Evolutionary conservation across 108 stramenopile species (phyloP).

Genomic region (Pseudonitzschia pungens): DNA sequence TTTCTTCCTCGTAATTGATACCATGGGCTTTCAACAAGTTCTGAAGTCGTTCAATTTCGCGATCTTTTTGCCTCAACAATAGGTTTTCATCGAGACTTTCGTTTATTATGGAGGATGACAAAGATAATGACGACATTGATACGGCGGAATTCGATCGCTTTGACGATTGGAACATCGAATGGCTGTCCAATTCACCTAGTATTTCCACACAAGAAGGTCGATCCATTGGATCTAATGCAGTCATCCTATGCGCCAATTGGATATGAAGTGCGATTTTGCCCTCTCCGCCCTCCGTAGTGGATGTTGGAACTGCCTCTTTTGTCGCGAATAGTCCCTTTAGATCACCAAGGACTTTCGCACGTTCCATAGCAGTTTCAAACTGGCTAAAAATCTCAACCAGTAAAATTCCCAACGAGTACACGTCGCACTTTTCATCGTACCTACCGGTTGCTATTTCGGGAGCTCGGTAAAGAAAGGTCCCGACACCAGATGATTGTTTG

Average conservation of each 20-base stretch:
- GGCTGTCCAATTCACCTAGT: slow-evolving; percentile 2
- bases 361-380: slow-evolving; percentile 50
- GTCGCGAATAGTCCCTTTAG: not conserved
- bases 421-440: slow-evolving; percentile 50
- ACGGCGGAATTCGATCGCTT: not conserved
- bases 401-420: slow-evolving; percentile 47
- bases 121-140: not conserved
- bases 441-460: slow-evolving; percentile 43
- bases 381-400: slow-evolving; percentile 42
- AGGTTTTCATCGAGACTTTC: not conserved
- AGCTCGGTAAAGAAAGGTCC: slow-evolving; percentile 51
- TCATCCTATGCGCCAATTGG: slow-evolving; percentile 12
- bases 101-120: not conserved
- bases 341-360: slow-evolving; percentile 18
- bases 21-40: slow-evolving; percentile 6
- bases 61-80: slow-evolving; percentile 6
- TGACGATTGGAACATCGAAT: not conserved
- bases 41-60: slow-evolving; percentile 12
- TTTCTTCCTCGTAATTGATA: not conserved
- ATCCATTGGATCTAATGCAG: not conserved
- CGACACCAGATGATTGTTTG: slow-evolving; percentile 37
- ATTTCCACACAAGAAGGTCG: slow-evolving; percentile 22
- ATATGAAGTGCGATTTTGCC: not conserved
- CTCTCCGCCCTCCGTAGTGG: not conserved
- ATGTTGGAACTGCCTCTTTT: not conserved